A percentile compares a stretch with the other conserved stretches of the same genome.
Conservation (phyloP, 768 basidiomycete genomes). For the Podaxis rugospora region DNA sequence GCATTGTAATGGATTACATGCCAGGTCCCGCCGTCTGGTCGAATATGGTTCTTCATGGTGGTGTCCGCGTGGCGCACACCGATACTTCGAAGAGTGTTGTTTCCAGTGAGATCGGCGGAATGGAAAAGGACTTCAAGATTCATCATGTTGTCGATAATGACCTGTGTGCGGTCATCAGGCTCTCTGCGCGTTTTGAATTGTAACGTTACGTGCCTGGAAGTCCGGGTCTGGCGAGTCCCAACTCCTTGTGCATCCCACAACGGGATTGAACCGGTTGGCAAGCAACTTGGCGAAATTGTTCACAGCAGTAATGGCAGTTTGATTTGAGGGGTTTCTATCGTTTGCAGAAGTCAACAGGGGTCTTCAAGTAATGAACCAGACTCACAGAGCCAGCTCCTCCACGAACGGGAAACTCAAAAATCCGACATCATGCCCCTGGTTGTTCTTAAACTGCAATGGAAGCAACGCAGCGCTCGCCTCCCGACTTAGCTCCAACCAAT, state of each 20-base stretch:
- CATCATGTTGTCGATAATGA: slow-evolving; percentile 82
- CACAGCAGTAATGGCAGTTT: slow-evolving; percentile 50
- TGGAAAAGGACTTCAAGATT: slow-evolving; percentile 66
- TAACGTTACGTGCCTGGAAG: slow-evolving; percentile 40
- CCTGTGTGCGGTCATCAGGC: slow-evolving; percentile 26
- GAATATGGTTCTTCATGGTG: slow-evolving; percentile 63
- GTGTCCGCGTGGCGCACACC: slow-evolving; percentile 63
- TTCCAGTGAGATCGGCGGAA: slow-evolving; percentile 54
- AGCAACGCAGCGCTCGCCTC: slow-evolving; percentile 47
- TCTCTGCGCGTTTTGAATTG: background rate
- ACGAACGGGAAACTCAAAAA: slow-evolving; percentile 69
- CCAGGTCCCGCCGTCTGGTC: slow-evolving; percentile 58
- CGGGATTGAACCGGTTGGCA: slow-evolving; percentile 51
- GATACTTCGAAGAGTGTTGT: slow-evolving; percentile 53
- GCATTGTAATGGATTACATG: slow-evolving; percentile 67
- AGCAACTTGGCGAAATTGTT: slow-evolving; percentile 54
- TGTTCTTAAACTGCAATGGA: slow-evolving; percentile 41
- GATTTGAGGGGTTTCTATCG: slow-evolving; percentile 50
- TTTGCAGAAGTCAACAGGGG: background rate
- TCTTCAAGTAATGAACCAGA: slow-evolving; percentile 7
- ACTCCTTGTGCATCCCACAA: slow-evolving; percentile 67
- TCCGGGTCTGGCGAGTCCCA: slow-evolving; percentile 59
- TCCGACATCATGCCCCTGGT: slow-evolving; percentile 64
- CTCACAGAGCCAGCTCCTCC: slow-evolving; percentile 56
- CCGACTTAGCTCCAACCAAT: slow-evolving; percentile 56